Percentiles rank a stretch among this genome's conserved stretches.
phyloP scores from a whole-genome alignment of 1,284 basidiomycete species.

The Moniliophthora roreri region DNA sequence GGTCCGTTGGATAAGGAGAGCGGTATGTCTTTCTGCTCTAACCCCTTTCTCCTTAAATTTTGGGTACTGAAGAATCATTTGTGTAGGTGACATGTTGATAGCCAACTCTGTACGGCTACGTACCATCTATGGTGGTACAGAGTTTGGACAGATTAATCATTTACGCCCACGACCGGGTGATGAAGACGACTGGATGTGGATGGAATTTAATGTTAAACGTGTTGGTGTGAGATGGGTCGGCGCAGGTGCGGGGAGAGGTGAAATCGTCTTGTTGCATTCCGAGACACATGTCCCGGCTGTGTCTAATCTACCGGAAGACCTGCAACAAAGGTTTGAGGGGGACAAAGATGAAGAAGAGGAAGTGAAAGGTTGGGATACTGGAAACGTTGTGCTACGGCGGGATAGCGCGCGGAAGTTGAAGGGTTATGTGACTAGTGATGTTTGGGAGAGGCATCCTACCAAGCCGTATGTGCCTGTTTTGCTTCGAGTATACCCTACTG shows the following conservation, averaged over 20 bases:
- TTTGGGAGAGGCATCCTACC: slow-evolving; percentile 1
- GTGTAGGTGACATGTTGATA: slow-evolving; percentile 27
- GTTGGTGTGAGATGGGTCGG: slow-evolving; percentile 24
- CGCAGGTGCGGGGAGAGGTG: background rate
- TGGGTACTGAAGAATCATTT: no score
- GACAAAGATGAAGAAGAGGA: background rate
- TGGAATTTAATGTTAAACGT: slow-evolving; percentile 21
- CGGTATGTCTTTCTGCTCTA: slow-evolving; percentile 23
- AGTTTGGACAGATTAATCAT: slow-evolving; percentile 23
- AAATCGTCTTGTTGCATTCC: slow-evolving; percentile 2
- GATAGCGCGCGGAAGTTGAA: background rate
- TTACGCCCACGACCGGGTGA: slow-evolving; percentile 11
- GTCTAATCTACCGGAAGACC: background rate
- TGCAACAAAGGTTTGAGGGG: background rate
- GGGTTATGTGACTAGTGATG: slow-evolving; percentile 2
- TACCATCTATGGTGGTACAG: slow-evolving; percentile 32
- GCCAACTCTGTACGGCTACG: slow-evolving; percentile 27
- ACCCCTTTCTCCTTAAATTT: slow-evolving; percentile 18
- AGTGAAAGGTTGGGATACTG: background rate
- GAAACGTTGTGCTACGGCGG: background rate
- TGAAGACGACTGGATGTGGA: slow-evolving; percentile 28
- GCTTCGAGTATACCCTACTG: background rate
- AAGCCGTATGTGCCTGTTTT: background rate
- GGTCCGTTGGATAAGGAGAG: background rate
- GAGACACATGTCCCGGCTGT: slow-evolving; percentile 1